Percentiles rank a stretch among this genome's conserved stretches.
phyloP scores from a whole-genome alignment of 1,139 yeast species.

The Blastobotrys petasosporus region DNA sequence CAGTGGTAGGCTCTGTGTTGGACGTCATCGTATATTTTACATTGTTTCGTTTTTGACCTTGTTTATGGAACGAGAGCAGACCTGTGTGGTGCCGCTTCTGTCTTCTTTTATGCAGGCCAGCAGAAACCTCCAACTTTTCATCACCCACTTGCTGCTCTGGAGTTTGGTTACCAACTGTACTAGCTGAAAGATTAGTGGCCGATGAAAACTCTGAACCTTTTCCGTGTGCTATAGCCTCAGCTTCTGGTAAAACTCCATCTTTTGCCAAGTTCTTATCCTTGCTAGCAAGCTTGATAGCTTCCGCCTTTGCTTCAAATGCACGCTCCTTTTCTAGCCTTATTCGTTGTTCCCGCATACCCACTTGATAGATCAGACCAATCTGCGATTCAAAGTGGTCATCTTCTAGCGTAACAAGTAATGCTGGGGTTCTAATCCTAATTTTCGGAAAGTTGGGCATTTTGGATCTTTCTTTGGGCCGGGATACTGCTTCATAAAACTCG shows the following conservation, averaged over 20 bases:
- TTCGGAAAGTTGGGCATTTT: slow-evolving; percentile 43
- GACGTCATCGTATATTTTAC: slow-evolving; percentile 19
- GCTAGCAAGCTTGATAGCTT: slow-evolving; percentile 18
- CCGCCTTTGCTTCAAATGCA: slow-evolving; percentile 45
- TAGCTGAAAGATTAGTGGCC: too few relatives aligned
- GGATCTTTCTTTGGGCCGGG: slow-evolving; percentile 37
- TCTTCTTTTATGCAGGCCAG: not conserved
- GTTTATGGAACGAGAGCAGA: not conserved
- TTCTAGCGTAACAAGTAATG: slow-evolving; percentile 48
- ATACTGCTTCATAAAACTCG: slow-evolving; percentile 35
- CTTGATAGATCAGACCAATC: slow-evolving; percentile 65
- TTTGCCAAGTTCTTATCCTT: too few relatives aligned
- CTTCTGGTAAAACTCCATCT: too few relatives aligned
- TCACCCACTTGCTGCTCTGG: not conserved
- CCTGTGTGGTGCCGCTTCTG: not conserved
- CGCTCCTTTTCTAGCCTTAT: slow-evolving; percentile 53
- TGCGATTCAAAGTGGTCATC: slow-evolving; percentile 89
- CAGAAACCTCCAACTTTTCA: not conserved
- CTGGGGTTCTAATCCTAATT: slow-evolving; percentile 45
- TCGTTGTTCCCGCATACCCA: slow-evolving; percentile 68
- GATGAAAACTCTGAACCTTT: too few relatives aligned
- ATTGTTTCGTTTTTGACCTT: not conserved
- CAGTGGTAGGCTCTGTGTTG: slow-evolving; percentile 22
- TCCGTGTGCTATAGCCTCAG: too few relatives aligned
- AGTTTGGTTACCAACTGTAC: not conserved